These are phyloP conservation scores for Trifolium fragiferum DNA, from an alignment of 306 rosid species.

Conservation along the genomic window DNA sequence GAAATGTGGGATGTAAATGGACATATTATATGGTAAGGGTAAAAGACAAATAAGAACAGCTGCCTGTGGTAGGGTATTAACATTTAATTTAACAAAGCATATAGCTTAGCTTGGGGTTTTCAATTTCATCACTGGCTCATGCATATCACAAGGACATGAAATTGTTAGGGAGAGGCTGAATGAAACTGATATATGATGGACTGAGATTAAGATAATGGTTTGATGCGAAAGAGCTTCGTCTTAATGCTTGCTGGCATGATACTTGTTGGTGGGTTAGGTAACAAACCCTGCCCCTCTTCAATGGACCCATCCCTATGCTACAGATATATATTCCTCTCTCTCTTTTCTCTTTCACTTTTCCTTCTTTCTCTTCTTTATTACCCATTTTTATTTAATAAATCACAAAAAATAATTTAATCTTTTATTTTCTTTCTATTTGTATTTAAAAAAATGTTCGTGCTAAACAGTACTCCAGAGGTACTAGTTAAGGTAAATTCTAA, in stretches of 20 bases:
- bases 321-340: slow-evolving; percentile 56
- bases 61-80: slow-evolving; percentile 51
- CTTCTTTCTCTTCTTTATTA: no score
- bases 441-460: no score
- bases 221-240: slow-evolving; percentile 82
- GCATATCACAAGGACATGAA: slow-evolving; percentile 13
- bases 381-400: no score
- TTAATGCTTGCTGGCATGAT: slow-evolving; percentile 69
- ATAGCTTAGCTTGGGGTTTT: slow-evolving; percentile 1
- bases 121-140: background rate
- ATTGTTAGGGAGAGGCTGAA: background rate
- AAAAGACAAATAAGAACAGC: slow-evolving; percentile 59
- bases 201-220: slow-evolving; percentile 59
- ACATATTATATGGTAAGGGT: slow-evolving; percentile 36
- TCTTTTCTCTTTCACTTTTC: no score
- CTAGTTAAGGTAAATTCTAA: no score
- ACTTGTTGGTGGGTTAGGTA: slow-evolving; percentile 98
- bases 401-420: no score
- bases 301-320: slow-evolving; percentile 78
- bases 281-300: slow-evolving; percentile 92
- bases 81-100: background rate
- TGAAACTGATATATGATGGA: slow-evolving; percentile 35
- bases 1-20: slow-evolving; percentile 41
- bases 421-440: no score
- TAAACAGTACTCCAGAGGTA: no score